Evolutionary conservation across 78 protist species (phyloP), one percentile per base, ranked within the genome.

Genomic region (Isochrysis galbana): DNA sequence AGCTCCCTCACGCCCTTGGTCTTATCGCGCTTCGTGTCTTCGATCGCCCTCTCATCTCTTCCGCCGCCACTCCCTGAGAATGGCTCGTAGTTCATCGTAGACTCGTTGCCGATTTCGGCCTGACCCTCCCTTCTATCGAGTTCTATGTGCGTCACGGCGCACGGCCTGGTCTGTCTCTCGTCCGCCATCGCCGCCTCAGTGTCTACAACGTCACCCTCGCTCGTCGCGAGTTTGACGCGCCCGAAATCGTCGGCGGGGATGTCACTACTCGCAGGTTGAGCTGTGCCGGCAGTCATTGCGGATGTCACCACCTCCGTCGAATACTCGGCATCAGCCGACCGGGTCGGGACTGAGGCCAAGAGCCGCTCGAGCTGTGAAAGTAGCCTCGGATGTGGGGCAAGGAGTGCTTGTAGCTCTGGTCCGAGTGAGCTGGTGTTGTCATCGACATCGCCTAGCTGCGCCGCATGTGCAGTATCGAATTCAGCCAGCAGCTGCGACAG

Each of bases 1-100:
- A 77, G 84, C 84, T 77, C 84, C 47, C 84, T 41, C 47, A 39
- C 84, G 36, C 84, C 84, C n/a, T 39, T 77, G 32, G 34, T 32
- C 23, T 61, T 61, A 14, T 51, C 61, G 7, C 61, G 61, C 61
- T 51, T 14, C 29, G 61, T 14, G 61, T 51, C 80, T n/a, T 70
- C n/a, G 44, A 41, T 23, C 41, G n/a, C 80, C 2, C 1, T 14
- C 21, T 34, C 42, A 1, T 5, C 80, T 36, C 17, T 19, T 36
- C 41, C 42, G 17, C 1, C 80, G 72, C 72, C 26, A n/a, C 72
- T 61, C 32, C 34, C 11, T 19, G 80, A 36, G n/a, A 36, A 1
- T 11, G 17, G 10, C 41, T 5, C 41, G 14, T 5, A 26, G 80
- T 36, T 3, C 17, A 2, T 5, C 80, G 39, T 3, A 36, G 34